Evolutionary conservation across 2,329 filamentous ascomycete species (phyloP).

Genomic region (Cytospora mali): DNA sequence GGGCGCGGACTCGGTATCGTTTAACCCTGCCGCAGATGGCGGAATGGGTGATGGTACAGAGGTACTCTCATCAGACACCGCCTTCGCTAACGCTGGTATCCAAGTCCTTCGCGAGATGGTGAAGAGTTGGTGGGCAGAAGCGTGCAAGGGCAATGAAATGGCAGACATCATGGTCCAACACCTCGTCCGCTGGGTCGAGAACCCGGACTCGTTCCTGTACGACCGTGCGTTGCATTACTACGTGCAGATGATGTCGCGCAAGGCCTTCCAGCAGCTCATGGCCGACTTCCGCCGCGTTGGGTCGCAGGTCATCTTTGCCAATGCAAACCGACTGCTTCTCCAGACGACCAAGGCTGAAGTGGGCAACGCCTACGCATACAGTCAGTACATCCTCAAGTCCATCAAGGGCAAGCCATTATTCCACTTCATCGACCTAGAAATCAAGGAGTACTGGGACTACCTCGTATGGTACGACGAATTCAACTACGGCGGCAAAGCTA

Average conservation of each 20-base stretch:
- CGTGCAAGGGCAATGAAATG: slow-evolving; percentile 87
- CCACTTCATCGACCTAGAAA: slow-evolving; percentile 94
- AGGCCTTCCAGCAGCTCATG: slow-evolving; percentile 96
- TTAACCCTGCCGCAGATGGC: slow-evolving; percentile 75
- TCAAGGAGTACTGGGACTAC: slow-evolving; percentile 99
- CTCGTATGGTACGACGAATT: slow-evolving; percentile 98
- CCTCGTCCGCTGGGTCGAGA: slow-evolving; percentile 95
- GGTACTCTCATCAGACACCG: slow-evolving; percentile 80
- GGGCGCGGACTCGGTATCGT: slow-evolving; percentile 81
- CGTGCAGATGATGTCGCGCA: slow-evolving; percentile 97
- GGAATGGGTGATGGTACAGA: slow-evolving; percentile 64
- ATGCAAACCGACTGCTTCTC: slow-evolving; percentile 81
- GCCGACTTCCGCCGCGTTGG: slow-evolving; percentile 93
- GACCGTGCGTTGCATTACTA: slow-evolving; percentile 95
- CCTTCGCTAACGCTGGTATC: slow-evolving; percentile 90
- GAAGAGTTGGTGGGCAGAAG: slow-evolving; percentile 96
- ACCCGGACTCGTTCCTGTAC: slow-evolving; percentile 90
- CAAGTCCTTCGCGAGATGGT: slow-evolving; percentile 96
- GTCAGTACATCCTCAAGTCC: slow-evolving; percentile 95
- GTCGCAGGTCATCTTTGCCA: slow-evolving; percentile 94
- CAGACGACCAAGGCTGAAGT: slow-evolving; percentile 98
- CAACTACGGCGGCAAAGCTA: slow-evolving; percentile 96
- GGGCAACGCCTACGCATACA: slow-evolving; percentile 94
- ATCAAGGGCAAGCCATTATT: slow-evolving; percentile 95
- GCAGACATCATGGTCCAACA: slow-evolving; percentile 98